A percentile compares a stretch with the other conserved stretches of the same genome.
These are phyloP conservation scores for Salicornia ramosissima DNA, from an alignment of 148 eudicot genomes.

Conservation along the genomic window DNA sequence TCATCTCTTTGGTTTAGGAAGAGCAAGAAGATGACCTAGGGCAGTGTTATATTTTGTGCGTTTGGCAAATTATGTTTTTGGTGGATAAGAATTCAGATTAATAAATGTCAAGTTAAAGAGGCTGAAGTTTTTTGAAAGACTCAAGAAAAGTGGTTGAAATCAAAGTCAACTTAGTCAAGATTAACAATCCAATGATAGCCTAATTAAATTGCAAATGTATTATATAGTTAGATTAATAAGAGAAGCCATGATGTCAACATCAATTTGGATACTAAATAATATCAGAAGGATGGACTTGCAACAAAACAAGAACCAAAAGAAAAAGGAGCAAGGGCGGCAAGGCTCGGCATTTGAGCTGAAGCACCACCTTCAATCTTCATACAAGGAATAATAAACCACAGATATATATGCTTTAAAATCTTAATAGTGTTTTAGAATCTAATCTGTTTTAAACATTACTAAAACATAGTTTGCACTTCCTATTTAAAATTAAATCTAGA, in stretches of 20 bases:
- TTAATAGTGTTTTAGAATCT: neutral
- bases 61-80: no score
- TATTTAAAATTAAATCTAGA: neutral
- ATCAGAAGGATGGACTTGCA: neutral
- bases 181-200: neutral
- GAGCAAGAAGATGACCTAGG: no score
- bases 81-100: no score
- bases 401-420: neutral
- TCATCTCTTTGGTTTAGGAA: no score
- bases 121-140: no score
- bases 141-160: no score
- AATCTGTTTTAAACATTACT: neutral
- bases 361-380: neutral
- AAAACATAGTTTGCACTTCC: neutral
- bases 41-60: no score
- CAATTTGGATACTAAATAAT: neutral
- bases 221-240: neutral
- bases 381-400: neutral
- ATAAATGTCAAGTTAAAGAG: no score
- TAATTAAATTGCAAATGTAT: neutral
- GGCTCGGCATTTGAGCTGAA: neutral
- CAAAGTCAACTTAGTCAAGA: conserved; percentile 1
- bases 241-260: neutral
- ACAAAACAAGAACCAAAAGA: no score
- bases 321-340: no score